Evolutionary conservation across 805 yeast genomes (phyloP), one percentile per base, ranked within the genome.

Genomic region (Metschnikowia aberdeeniae): DNA sequence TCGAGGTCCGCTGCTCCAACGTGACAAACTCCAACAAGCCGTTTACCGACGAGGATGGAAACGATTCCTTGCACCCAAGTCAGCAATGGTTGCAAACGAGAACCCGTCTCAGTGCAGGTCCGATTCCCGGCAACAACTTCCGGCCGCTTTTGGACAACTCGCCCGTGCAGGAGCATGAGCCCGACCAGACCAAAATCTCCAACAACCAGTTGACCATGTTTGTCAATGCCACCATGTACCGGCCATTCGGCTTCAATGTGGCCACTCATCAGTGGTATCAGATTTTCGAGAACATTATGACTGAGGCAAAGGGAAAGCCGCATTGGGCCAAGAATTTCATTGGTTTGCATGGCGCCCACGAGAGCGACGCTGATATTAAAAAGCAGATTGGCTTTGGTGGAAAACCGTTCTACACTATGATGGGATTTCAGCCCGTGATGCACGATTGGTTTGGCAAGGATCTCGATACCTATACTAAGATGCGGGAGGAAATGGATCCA

Each of bases 281-380:
- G 40, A 71, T 75, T n/a, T 92, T 92, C 64, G 99, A 92, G 66
- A 77, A 78, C 43, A 78, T 88, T 1, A 72, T 90, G 74, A 75
- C 74, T 41, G 81, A 79, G 24, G 89, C 85, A 26, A 89, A 86
- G 31, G 99, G 99, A 36, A 86, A 82, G 62, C 99, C 99, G 2
- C 99, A 92, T 64, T 92, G 99, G 99, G 99, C 99, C 13, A 92
- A 92, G 72, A 90, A 89, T 65, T 92, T 89, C 63, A 71, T 86
- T 45, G 95, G 96, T 1, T 54, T 68, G 39, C 62, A 60, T 12
- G 69, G 67, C 9, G 68, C 77, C 3, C 66, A 66, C 47, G 56
- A 54, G 46, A 51, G 68, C 2, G 52, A 48, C 8, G 62, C 51
- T 41, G 77, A 74, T 42, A 61, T 70, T 39, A 60, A 69, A 34